Evolutionary conservation across 2,329 filamentous ascomycete species (phyloP).

Genomic region (Penicillium sclerotigenum): DNA sequence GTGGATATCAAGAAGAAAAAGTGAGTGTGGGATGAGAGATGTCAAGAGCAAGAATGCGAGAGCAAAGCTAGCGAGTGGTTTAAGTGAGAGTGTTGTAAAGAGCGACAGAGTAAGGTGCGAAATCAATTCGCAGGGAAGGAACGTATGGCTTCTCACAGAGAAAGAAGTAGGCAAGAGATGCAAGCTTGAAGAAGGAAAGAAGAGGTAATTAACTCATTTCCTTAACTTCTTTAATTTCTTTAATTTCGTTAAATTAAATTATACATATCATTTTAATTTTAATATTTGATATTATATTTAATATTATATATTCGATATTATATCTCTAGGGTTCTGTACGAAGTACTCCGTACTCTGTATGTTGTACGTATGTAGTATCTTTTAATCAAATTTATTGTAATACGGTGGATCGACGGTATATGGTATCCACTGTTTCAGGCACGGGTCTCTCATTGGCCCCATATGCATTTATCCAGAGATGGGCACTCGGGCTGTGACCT

Average conservation of each 20-base stretch:
- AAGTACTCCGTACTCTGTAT: no score
- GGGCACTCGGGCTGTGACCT: not conserved
- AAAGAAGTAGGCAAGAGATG: conserved; percentile 8
- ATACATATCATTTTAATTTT: not conserved
- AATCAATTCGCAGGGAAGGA: conserved; percentile 37
- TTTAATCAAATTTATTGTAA: not conserved
- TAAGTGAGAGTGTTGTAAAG: conserved; percentile 4
- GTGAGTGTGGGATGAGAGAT: conserved; percentile 6
- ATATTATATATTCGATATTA: not conserved
- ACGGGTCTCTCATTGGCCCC: not conserved
- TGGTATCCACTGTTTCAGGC: conserved; percentile 3
- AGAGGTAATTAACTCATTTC: conserved; percentile 11
- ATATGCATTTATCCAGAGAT: not conserved
- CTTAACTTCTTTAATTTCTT: conserved; percentile 2
- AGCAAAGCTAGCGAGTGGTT: not conserved
- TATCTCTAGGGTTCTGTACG: not conserved
- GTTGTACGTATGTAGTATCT: not conserved
- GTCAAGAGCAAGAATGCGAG: not conserved
- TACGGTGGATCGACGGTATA: conserved; percentile 3
- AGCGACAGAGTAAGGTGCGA: conserved; percentile 22
- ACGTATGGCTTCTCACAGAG: conserved; percentile 13
- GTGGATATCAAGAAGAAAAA: conserved; percentile 5
- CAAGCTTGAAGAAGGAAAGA: conserved; percentile 13
- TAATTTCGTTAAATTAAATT: conserved; percentile 6
- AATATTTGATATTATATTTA: not conserved